Evolutionary conservation across 2,329 filamentous ascomycete genomes (phyloP), one percentile per base, ranked within the genome.

Genomic region (Ceratocystis colombiana): DNA sequence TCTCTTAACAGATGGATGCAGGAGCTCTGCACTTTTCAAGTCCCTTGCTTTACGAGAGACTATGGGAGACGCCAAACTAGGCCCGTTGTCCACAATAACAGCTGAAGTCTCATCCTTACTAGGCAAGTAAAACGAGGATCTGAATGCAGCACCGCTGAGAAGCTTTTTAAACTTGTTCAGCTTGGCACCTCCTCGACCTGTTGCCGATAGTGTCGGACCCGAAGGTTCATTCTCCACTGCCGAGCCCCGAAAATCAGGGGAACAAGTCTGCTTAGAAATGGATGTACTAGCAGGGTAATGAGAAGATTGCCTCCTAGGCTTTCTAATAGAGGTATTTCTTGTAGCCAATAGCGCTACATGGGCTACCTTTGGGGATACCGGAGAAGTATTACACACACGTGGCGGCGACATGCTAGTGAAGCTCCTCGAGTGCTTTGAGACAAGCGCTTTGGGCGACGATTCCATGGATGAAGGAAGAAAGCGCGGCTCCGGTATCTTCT

Each of bases 161-260:
- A 80, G 70, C 8, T 78, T 74, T 59, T 77, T 74, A 1, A 80
- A 70, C 67, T 75, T 77, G 65, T 73, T 74, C 0, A 73, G 73
- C 48, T 75, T 77, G 64, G 22, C 50, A 10, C 65, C 63, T 12
- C 44, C 45, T 17, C 59, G 62, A 7, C 25, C 20, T 8, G 57
- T 28, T n/a, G 25, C 25, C 2, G 28, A 17, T 7, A 61, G 62
- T 5, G 48, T 41, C 2, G 64, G 6, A 12, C 44, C 20, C 8
- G 55, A 53, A n/a, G 20, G 5, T 53, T 20, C 25, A 5, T 20
- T 3, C 22, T 28, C 46, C 12, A 8, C 33, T 28, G 41, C 45
- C 1, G 66, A 46, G n/a, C 53, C 46, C 8, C n/a, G 62, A 22
- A 61, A 28, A 15, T 61, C 53, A 4, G 66, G 41, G 5, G 53